Percentiles rank a stretch among this genome's conserved stretches.
Conservation (phyloP, 345 rosid genomes). For the Cardiospermum halicacabum region DNA sequence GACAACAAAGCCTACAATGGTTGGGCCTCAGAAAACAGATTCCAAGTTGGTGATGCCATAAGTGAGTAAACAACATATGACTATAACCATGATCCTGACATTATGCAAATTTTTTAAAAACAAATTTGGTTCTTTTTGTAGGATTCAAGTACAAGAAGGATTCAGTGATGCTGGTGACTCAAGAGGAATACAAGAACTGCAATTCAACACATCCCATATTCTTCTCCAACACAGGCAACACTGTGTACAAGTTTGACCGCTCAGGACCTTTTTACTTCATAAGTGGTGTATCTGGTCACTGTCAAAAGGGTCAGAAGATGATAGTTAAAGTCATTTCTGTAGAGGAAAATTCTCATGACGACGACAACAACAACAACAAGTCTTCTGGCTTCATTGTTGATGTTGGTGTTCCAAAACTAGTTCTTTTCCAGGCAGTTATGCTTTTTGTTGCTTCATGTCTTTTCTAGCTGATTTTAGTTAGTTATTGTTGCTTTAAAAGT, state of each 20-base stretch:
- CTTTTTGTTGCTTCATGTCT: conserved; percentile 10
- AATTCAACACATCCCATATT: conserved; percentile 43
- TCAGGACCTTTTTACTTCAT: conserved; percentile 49
- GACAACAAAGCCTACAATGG: conserved; percentile 46
- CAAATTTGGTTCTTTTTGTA: conserved; percentile 5
- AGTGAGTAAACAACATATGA: conserved; percentile 27
- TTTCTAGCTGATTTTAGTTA: conserved; percentile 10
- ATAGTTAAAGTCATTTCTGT: conserved; percentile 37
- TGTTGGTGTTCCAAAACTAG: neutral
- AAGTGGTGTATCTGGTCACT: conserved; percentile 51
- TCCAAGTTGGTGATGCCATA: conserved; percentile 40
- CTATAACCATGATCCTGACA: too few relatives aligned
- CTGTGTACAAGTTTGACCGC: conserved; percentile 32
- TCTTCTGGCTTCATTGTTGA: conserved; percentile 16
- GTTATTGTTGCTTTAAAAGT: neutral
- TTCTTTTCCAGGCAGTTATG: conserved; percentile 11
- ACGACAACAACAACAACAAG: conserved; percentile 7
- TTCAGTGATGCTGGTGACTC: conserved; percentile 47
- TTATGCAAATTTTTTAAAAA: too few relatives aligned
- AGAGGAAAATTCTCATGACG: conserved; percentile 16
- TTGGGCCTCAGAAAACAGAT: conserved; percentile 62
- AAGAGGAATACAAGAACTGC: conserved; percentile 47
- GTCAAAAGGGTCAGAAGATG: conserved; percentile 48
- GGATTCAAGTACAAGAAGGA: conserved; percentile 51
- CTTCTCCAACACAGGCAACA: conserved; percentile 57